phyloP scores from a whole-genome alignment of 768 basidiomycete species.

The Suillus ampliporus region DNA sequence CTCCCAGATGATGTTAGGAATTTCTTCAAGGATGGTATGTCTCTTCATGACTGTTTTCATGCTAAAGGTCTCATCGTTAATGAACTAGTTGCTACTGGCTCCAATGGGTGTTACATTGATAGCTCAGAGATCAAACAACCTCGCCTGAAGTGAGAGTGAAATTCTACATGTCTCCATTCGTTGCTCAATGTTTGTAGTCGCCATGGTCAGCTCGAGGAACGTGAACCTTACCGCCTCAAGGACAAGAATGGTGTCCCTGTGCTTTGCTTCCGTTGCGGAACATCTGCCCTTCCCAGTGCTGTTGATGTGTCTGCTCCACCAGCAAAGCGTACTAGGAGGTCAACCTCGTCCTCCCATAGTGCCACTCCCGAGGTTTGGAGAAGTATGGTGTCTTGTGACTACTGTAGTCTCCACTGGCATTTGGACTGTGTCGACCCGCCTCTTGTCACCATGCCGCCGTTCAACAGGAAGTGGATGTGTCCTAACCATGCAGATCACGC shows the following conservation, averaged over 20 bases:
- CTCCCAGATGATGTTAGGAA: conserved; percentile 83
- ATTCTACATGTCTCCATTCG: conserved; percentile 12
- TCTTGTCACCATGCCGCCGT: conserved; percentile 80
- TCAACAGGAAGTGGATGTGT: conserved; percentile 98
- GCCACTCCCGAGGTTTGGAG: conserved; percentile 61
- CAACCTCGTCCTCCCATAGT: conserved; percentile 44
- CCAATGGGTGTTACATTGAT: conserved; percentile 86
- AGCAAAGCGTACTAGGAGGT: conserved; percentile 59
- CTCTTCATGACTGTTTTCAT: conserved; percentile 17
- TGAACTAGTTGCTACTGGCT: conserved; percentile 70
- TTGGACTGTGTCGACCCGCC: conserved; percentile 96
- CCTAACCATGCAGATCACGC: conserved; percentile 93
- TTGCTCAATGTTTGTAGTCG: conserved; percentile 53
- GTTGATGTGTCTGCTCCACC: conserved; percentile 58
- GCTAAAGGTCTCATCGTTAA: conserved; percentile 17
- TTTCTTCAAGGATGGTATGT: conserved; percentile 87
- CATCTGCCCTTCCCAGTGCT: conserved; percentile 70
- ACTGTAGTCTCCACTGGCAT: conserved; percentile 95
- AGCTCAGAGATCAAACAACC: conserved; percentile 75
- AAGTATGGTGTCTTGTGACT: conserved; percentile 91
- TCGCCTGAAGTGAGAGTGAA: conserved; percentile 75
- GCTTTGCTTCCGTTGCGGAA: conserved; percentile 91
- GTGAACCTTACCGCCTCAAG: conserved; percentile 85
- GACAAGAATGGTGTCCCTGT: conserved; percentile 84
- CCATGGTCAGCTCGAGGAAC: conserved; percentile 87